phyloP scores from a whole-genome alignment of 352 stramenopile genomes.

The Phytophthora colocasiae region DNA sequence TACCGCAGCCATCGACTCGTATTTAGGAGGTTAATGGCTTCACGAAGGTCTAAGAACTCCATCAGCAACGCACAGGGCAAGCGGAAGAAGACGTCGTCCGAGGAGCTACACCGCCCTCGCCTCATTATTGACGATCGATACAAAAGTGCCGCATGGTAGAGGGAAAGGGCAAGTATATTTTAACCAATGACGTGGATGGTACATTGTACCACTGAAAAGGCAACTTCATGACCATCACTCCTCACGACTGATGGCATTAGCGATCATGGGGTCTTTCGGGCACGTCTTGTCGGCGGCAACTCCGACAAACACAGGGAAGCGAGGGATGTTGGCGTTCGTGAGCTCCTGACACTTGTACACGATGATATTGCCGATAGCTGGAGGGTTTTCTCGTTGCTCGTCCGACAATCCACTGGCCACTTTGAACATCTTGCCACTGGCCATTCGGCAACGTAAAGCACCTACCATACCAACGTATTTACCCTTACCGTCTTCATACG shows the following conservation, averaged over 20 bases:
- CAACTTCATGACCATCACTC: constrained; percentile 12
- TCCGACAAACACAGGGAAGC: constrained; percentile 78
- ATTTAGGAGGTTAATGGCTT: constrained; percentile 60
- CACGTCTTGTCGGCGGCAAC: constrained; percentile 61
- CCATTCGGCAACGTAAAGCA: constrained; percentile 66
- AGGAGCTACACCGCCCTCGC: constrained; percentile 5
- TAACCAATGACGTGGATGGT: constrained; percentile 7
- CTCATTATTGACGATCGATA: constrained; percentile 24
- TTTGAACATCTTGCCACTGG: constrained; percentile 77
- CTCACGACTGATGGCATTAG: constrained; percentile 35
- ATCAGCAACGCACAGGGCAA: constrained; percentile 49
- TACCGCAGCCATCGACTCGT: constrained; percentile 41
- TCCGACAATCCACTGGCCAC: constrained; percentile 74
- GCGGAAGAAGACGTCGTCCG: constrained; percentile 40
- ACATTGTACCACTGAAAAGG: constrained; percentile 11
- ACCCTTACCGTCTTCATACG: constrained; percentile 72
- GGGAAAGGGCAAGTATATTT: constrained; percentile 13
- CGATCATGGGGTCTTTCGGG: constrained; percentile 56
- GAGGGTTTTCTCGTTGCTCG: constrained; percentile 53
- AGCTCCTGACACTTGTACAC: constrained; percentile 87
- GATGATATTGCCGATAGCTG: constrained; percentile 63
- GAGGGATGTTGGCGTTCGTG: constrained; percentile 69
- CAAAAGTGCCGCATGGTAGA: constrained; percentile 5
- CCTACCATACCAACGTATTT: constrained; percentile 69
- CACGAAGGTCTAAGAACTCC: constrained; percentile 57